Conservation (phyloP, 139 green algal genomes). For the Haematococcus sp. region DNA sequence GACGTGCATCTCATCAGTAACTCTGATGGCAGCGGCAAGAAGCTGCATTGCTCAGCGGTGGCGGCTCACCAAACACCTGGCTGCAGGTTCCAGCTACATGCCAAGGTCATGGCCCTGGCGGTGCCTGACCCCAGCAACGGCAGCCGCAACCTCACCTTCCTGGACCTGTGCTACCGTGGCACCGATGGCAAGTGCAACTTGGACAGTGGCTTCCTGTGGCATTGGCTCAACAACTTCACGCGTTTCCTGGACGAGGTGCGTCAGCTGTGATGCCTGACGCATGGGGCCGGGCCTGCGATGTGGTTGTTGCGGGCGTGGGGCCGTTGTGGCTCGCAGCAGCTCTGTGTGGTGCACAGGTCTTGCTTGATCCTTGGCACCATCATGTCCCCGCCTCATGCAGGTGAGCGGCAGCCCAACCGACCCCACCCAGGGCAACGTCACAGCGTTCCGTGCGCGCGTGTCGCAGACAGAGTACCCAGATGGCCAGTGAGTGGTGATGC, state of each 20-base stretch:
- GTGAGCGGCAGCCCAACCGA: background rate
- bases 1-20: no score
- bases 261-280: no score
- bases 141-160: constrained; percentile 1
- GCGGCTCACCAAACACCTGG: no score
- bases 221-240: constrained; percentile 1
- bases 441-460: background rate
- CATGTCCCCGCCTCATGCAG: no score
- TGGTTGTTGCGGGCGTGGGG: no score
- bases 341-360: no score
- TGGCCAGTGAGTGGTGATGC: background rate
- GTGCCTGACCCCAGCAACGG: background rate
- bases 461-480: constrained; percentile 10
- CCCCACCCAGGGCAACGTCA: constrained; percentile 6
- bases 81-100: constrained; percentile 20
- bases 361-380: no score
- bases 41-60: no score
- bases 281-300: no score
- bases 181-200: background rate
- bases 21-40: no score
- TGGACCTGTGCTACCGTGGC: background rate
- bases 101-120: constrained; percentile 1
- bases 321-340: no score
- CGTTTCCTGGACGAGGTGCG: background rate
- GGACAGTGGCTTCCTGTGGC: constrained; percentile 12